These are phyloP conservation scores for Lasiodiplodia gonubiensis DNA, from an alignment of 2,329 filamentous ascomycete species.

Conservation along the genomic window DNA sequence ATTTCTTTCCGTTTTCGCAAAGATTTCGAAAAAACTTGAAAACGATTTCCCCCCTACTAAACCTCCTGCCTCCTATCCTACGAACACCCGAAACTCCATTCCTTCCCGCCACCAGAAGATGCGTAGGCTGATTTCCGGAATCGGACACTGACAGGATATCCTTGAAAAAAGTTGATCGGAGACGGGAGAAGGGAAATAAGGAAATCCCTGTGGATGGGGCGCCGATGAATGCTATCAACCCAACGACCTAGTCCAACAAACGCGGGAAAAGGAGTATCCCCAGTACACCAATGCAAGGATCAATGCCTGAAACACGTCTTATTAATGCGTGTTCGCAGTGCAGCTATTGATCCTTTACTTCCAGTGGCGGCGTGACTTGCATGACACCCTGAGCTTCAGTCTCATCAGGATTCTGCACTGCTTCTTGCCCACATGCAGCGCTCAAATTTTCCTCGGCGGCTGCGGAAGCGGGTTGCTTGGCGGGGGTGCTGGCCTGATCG, in stretches of 20 bases:
- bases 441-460: slow-evolving; percentile 23
- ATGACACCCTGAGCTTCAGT: background rate
- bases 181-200: slow-evolving; percentile 2
- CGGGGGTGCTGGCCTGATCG: slow-evolving; percentile 52
- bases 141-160: slow-evolving; percentile 15
- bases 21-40: slow-evolving; percentile 11
- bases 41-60: slow-evolving; percentile 9
- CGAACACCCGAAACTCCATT: slow-evolving; percentile 22
- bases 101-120: slow-evolving; percentile 9
- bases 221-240: slow-evolving; percentile 23
- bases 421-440: background rate
- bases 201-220: slow-evolving; percentile 17
- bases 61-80: slow-evolving; percentile 10
- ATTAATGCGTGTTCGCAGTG: background rate
- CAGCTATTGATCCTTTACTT: background rate
- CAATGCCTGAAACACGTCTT: slow-evolving; percentile 6
- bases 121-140: slow-evolving; percentile 16
- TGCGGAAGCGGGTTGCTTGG: slow-evolving; percentile 32
- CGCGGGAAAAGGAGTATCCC: background rate
- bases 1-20: slow-evolving; percentile 21
- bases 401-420: slow-evolving; percentile 9
- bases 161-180: slow-evolving; percentile 14
- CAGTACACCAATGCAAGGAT: background rate
- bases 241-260: slow-evolving; percentile 13
- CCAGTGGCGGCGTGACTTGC: background rate